These are phyloP conservation scores for Xylaria digitata DNA, from an alignment of 2,329 filamentous ascomycete species.

Conservation along the genomic window DNA sequence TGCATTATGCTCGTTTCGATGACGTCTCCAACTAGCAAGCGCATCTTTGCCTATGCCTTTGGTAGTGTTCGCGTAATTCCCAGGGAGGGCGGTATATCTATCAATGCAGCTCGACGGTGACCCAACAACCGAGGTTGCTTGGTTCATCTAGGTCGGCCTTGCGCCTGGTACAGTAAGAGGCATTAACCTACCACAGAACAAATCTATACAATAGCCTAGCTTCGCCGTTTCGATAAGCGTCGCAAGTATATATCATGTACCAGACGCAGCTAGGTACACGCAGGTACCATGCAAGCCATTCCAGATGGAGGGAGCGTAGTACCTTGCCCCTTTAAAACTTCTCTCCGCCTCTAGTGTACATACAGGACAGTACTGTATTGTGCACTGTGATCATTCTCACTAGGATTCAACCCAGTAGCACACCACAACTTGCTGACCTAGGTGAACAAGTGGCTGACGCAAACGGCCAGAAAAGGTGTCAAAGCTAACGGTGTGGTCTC, in stretches of 20 bases:
- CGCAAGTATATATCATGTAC: slow-evolving; percentile 22
- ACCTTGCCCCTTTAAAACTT: neutral
- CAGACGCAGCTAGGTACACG: slow-evolving; percentile 23
- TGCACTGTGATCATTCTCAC: slow-evolving; percentile 12
- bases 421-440: slow-evolving; percentile 28
- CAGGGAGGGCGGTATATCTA: neutral
- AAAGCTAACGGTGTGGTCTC: slow-evolving; percentile 27
- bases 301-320: slow-evolving; percentile 28
- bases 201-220: neutral
- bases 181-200: neutral
- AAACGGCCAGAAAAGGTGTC: slow-evolving; percentile 10
- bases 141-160: slow-evolving; percentile 8
- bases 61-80: slow-evolving; percentile 19
- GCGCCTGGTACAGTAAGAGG: neutral
- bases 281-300: slow-evolving; percentile 34
- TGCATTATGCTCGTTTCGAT: slow-evolving; percentile 1
- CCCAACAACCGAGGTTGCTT: neutral
- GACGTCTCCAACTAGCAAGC: slow-evolving; percentile 14
- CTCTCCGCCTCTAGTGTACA: neutral
- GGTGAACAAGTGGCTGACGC: slow-evolving; percentile 31
- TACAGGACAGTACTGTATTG: neutral
- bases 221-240: neutral
- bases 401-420: slow-evolving; percentile 16
- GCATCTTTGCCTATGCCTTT: slow-evolving; percentile 12
- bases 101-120: neutral